These are phyloP conservation scores for Thermoascus crustaceus DNA, from an alignment of 2,329 filamentous ascomycete species.

Conservation along the genomic window DNA sequence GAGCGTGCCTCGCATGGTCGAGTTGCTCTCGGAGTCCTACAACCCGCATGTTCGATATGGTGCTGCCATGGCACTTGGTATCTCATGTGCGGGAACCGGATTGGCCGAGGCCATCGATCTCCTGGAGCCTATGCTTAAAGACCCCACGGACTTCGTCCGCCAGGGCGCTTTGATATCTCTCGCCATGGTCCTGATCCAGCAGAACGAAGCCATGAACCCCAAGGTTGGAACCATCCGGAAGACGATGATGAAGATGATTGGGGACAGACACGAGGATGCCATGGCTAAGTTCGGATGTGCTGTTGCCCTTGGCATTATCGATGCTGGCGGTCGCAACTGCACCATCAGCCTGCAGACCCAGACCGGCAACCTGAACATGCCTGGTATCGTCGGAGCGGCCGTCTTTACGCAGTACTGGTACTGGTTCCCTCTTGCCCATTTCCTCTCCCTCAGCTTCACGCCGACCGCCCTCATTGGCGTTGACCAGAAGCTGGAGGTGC, in stretches of 20 bases:
- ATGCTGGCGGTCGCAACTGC: slow-evolving; percentile 95
- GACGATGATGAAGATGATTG: slow-evolving; percentile 85
- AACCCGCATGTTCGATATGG: slow-evolving; percentile 98
- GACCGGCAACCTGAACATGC: slow-evolving; percentile 97
- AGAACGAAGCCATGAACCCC: slow-evolving; percentile 97
- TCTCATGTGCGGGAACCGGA: slow-evolving; percentile 93
- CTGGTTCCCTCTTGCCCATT: slow-evolving; percentile 99
- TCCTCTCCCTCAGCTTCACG: slow-evolving; percentile 91
- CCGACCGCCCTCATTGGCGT: slow-evolving; percentile 93
- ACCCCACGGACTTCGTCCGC: slow-evolving; percentile 95
- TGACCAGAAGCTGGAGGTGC: slow-evolving; percentile 86
- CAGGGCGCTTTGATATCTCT: slow-evolving; percentile 91
- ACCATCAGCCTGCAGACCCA: slow-evolving; percentile 96
- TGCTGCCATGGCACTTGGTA: slow-evolving; percentile 95
- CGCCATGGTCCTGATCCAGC: slow-evolving; percentile 98
- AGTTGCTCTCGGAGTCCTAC: slow-evolving; percentile 95
- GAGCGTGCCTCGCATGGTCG: slow-evolving; percentile 96
- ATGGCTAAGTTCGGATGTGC: slow-evolving; percentile 99
- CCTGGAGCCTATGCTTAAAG: slow-evolving; percentile 98
- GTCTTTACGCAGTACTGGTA: slow-evolving; percentile 99
- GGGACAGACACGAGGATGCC: slow-evolving; percentile 92
- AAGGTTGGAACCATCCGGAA: slow-evolving; percentile 89
- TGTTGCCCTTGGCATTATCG: slow-evolving; percentile 90
- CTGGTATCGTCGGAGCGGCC: slow-evolving; percentile 93
- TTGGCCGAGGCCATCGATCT: slow-evolving; percentile 94